Percentiles rank a stretch among this genome's conserved stretches.
Conservation (phyloP, 2,329 filamentous ascomycete genomes). For the Botrytis deweyae region DNA sequence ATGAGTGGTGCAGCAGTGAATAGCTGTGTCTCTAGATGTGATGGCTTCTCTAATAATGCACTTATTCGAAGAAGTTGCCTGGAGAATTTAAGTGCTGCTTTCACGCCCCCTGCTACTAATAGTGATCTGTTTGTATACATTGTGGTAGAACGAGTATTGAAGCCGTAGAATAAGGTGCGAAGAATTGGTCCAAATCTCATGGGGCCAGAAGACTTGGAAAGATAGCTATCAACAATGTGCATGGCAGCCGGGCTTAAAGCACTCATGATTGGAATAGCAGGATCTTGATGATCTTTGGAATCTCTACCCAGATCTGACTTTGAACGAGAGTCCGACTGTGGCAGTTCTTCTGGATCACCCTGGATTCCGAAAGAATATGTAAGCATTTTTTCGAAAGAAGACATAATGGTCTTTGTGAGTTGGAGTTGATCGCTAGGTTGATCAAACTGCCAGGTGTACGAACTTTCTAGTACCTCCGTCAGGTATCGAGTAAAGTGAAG, state of each 20-base stretch:
- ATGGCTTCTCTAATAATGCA: conserved; percentile 60
- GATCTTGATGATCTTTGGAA: not conserved
- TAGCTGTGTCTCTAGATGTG: conserved; percentile 71
- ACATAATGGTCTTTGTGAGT: conserved; percentile 66
- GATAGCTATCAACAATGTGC: conserved; percentile 74
- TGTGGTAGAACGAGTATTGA: conserved; percentile 59
- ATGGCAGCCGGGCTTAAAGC: conserved; percentile 68
- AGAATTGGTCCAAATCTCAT: conserved; percentile 76
- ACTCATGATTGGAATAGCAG: conserved; percentile 29
- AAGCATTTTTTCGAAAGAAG: conserved; percentile 69
- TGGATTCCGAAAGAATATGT: conserved; percentile 74
- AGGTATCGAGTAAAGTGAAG: conserved; percentile 71
- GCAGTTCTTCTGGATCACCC: conserved; percentile 50
- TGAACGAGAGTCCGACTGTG: conserved; percentile 4
- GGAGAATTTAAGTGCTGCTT: conserved; percentile 63
- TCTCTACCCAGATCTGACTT: not conserved
- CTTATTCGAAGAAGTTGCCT: conserved; percentile 70
- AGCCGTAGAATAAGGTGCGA: conserved; percentile 63
- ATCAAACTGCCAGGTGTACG: conserved; percentile 80
- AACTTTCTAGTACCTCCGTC: conserved; percentile 83
- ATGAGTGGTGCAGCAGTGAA: conserved; percentile 79
- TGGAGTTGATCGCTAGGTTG: conserved; percentile 65
- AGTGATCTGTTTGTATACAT: conserved; percentile 56
- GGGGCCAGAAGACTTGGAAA: conserved; percentile 67
- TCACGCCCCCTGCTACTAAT: conserved; percentile 61